phyloP scores from a whole-genome alignment of 176 grass and related monocot genomes.

The Areca catechu region DNA sequence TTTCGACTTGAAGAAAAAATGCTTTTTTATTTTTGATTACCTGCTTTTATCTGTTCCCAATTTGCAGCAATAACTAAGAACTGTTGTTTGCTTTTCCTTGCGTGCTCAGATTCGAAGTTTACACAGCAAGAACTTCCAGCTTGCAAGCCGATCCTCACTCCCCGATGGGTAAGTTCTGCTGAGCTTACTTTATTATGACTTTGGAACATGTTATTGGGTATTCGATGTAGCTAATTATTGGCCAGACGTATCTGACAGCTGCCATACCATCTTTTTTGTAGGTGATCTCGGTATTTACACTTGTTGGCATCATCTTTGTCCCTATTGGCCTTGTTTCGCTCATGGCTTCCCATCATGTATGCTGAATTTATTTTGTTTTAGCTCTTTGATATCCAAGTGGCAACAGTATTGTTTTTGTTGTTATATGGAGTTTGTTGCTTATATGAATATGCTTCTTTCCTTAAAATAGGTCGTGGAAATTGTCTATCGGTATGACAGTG shows the following conservation, averaged over 20 bases:
- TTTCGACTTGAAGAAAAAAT: too few species aligned
- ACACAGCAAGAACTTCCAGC: constrained; percentile 96
- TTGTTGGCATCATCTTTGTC: constrained; percentile 66
- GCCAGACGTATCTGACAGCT: background rate
- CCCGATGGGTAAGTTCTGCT: constrained; percentile 62
- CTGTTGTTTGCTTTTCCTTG: background rate
- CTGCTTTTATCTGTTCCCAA: too few species aligned
- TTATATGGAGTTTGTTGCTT: constrained; percentile 5
- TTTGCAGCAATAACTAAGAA: background rate
- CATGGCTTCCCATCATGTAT: constrained; percentile 61
- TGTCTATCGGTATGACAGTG: constrained; percentile 60
- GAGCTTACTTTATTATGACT: background rate
- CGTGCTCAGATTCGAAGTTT: constrained; percentile 78
- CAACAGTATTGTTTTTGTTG: background rate
- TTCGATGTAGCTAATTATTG: background rate
- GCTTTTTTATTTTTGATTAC: too few species aligned
- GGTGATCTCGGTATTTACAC: constrained; percentile 85
- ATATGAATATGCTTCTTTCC: background rate
- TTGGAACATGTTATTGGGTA: background rate
- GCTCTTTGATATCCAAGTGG: background rate
- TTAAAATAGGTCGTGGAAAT: constrained; percentile 84
- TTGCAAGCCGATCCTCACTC: constrained; percentile 95
- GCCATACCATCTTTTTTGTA: constrained; percentile 23
- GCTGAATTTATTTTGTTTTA: constrained; percentile 1
- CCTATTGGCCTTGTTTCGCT: constrained; percentile 69